phyloP scores from a whole-genome alignment of 1,139 yeast species.

The Suhomyces bribrorum region DNA sequence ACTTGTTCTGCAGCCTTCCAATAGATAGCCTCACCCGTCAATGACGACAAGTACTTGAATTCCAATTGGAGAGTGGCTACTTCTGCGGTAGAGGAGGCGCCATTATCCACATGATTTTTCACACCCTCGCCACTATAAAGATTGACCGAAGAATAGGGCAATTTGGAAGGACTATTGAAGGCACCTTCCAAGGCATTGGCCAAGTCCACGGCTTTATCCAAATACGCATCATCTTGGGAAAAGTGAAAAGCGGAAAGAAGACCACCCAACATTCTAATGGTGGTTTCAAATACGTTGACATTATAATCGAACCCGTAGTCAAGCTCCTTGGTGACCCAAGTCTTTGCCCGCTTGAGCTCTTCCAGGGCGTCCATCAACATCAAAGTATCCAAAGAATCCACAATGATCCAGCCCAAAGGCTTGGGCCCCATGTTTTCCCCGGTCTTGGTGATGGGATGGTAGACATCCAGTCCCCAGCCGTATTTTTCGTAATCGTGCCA shows the following conservation, averaged over 20 bases:
- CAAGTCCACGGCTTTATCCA: constrained; percentile 77
- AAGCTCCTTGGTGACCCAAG: constrained; percentile 69
- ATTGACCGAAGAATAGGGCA: constrained; percentile 82
- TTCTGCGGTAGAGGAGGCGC: constrained; percentile 83
- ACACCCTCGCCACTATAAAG: constrained; percentile 62
- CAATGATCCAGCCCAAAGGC: constrained; percentile 95
- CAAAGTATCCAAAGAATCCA: constrained; percentile 85
- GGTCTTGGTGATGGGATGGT: constrained; percentile 54
- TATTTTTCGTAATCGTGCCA: constrained; percentile 77
- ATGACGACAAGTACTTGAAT: constrained; percentile 74
- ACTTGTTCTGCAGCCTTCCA: constrained; percentile 80
- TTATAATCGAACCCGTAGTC: constrained; percentile 60
- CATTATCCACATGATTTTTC: constrained; percentile 63
- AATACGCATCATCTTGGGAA: constrained; percentile 66
- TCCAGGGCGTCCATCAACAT: constrained; percentile 74
- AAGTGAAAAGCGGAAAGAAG: constrained; percentile 78
- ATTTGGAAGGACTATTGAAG: constrained; percentile 62
- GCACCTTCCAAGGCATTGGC: constrained; percentile 68
- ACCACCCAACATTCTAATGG: constrained; percentile 94
- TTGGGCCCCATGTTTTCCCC: constrained; percentile 80
- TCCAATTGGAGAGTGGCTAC: constrained; percentile 87
- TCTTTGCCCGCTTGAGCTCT: constrained; percentile 63
- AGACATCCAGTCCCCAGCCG: constrained; percentile 84
- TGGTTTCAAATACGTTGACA: constrained; percentile 88
- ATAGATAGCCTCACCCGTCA: constrained; percentile 76